These are phyloP conservation scores for Chaetothyriales sp. DNA, from an alignment of 2,329 filamentous ascomycete genomes.

Conservation along the genomic window DNA sequence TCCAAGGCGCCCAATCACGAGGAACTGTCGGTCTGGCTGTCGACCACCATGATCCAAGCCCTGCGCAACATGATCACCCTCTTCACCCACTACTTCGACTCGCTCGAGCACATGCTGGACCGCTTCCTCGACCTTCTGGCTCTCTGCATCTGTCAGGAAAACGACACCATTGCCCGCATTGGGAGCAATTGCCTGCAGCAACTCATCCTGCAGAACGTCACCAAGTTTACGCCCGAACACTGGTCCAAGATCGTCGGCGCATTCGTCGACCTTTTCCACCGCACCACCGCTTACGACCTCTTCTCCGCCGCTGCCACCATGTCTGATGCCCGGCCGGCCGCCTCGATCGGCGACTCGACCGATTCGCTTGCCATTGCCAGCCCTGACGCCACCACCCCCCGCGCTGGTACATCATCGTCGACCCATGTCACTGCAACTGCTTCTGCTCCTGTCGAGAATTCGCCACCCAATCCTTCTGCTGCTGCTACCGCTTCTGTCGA, in stretches of 20 bases:
- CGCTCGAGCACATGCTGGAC: constrained; percentile 94
- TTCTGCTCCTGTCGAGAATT: constrained; percentile 11
- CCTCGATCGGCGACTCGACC: constrained; percentile 10
- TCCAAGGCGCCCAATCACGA: constrained; percentile 89
- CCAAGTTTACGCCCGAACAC: constrained; percentile 73
- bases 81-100: constrained; percentile 96
- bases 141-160: constrained; percentile 96
- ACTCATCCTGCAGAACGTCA: constrained; percentile 88
- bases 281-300: constrained; percentile 85
- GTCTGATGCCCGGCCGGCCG: constrained; percentile 22
- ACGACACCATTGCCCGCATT: constrained; percentile 94
- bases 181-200: constrained; percentile 97
- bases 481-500: too few relatives aligned
- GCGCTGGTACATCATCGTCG: constrained; percentile 18
- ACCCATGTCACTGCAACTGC: constrained; percentile 12
- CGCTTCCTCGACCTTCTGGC: constrained; percentile 90
- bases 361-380: constrained; percentile 19
- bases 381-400: constrained; percentile 14
- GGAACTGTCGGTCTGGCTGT: constrained; percentile 95
- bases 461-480: constrained; percentile 9
- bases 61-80: constrained; percentile 96
- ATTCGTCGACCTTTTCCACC: constrained; percentile 89
- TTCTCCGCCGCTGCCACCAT: constrained; percentile 64
- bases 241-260: constrained; percentile 92
- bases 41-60: constrained; percentile 98